Base-by-base conservation (phyloP, 108 stramenopile genomes). In the Nitzschia sp. region DNA sequence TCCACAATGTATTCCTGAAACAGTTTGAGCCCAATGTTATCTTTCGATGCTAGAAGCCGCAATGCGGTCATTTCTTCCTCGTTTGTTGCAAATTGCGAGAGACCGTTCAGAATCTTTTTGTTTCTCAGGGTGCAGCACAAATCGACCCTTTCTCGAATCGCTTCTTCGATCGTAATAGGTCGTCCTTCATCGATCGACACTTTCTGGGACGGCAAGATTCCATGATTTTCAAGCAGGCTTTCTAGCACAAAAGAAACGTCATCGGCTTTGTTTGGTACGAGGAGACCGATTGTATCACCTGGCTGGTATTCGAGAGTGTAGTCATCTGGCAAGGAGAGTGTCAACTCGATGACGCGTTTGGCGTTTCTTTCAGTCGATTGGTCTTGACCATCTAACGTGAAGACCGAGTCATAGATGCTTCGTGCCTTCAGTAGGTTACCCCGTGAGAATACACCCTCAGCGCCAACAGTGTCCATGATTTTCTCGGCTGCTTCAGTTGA, bases 281-380 rank as follows among this genome's bases (percentile, higher is more conserved):
- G 29, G 16, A 98, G 38, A 26, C 95, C 96, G 1, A 98, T 45
- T 6, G 94, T 84, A 65, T 98, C 97, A 21, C 97, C 97, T 0
- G 97, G 97, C 53, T 87, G 76, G 61, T 94, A 98, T 38, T 93
- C 89, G 41, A 89, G 75, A 1, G 80, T 81, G 53, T 78, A 84
- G 55, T 96, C 90, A 53, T 95, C 87, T 3, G 87, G 92, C 30
- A 96, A 73, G 0, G 85, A 71, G 0, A 95, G 56, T 3, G 70
- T 69, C 77, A 93, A 64, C 75, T 95, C 92, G 45, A 95, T 81
- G 2, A 96, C 95, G 6, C 95, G 86, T 68, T 94, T 94, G 34
- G 81, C 88, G 63, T 95, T 90, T 53, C 81, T 79, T 25, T 77
- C 78, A 29, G 38, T 63, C 2, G 61, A 53, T 34, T 32, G 21